phyloP scores from a whole-genome alignment of 176 grass and related monocot genomes.

The Sorghum bicolor region Sorghum_bicolor_NCBIv3 NC_012875.2:48971001-48971500 shows the following conservation, averaged over 20 bases:
- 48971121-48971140: not conserved
- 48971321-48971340: not conserved
- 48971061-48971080: not conserved
- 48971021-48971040: not conserved
- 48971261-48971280: too few species aligned
- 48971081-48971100: not conserved
- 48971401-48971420: not conserved
- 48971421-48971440: too few species aligned
- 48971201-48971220: not conserved
- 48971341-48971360: not conserved
- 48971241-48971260: not conserved
- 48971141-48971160: not conserved
- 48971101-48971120: not conserved
- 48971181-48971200: not conserved
- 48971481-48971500: not conserved
- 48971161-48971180: not conserved
- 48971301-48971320: not conserved
- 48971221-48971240: not conserved
- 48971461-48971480: not conserved
- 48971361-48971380: not conserved
- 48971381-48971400: not conserved
- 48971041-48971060: not conserved
- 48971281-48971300: not conserved
- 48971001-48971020: not conserved
- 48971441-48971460: not conserved